A percentile compares a stretch with the other conserved stretches of the same genome.
phyloP scores from a whole-genome alignment of 345 rosid species.

The Angophora floribunda region DNA sequence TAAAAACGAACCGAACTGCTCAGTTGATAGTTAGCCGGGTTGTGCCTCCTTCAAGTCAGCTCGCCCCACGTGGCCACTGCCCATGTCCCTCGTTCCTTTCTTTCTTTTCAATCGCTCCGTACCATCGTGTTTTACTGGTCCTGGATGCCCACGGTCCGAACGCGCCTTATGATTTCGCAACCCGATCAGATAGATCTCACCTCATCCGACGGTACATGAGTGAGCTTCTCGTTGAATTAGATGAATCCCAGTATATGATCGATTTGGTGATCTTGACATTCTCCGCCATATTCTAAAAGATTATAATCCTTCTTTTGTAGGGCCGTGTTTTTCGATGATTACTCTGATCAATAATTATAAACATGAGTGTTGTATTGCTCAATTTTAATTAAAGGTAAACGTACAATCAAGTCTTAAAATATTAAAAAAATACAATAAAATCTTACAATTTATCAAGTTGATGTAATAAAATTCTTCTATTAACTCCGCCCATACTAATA shows the following conservation, averaged over 20 bases:
- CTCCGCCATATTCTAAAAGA: background rate
- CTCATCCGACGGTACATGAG: background rate
- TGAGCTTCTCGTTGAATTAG: background rate
- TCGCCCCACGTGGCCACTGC: background rate
- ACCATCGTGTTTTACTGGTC: background rate
- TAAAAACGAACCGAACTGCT: background rate
- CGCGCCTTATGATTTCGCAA: background rate
- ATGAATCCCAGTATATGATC: background rate
- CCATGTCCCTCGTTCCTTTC: background rate
- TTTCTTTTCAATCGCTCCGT: background rate
- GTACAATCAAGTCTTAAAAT: too few species aligned
- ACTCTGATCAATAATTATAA: background rate
- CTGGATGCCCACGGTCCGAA: background rate
- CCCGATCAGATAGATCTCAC: background rate
- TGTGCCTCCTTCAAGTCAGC: background rate
- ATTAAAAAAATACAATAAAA: too few species aligned
- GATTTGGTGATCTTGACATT: background rate
- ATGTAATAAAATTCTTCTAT: too few species aligned
- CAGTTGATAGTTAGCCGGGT: background rate
- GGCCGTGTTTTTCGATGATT: fast-evolving
- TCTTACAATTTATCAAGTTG: fast-evolving
- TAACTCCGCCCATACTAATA: background rate
- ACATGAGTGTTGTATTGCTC: fast-evolving
- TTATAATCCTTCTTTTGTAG: background rate
- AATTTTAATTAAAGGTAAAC: too few species aligned